Evolutionary conservation across 768 basidiomycete genomes (phyloP), one percentile per base, ranked within the genome.

Genomic region (Boletus pseudopeckii): DNA sequence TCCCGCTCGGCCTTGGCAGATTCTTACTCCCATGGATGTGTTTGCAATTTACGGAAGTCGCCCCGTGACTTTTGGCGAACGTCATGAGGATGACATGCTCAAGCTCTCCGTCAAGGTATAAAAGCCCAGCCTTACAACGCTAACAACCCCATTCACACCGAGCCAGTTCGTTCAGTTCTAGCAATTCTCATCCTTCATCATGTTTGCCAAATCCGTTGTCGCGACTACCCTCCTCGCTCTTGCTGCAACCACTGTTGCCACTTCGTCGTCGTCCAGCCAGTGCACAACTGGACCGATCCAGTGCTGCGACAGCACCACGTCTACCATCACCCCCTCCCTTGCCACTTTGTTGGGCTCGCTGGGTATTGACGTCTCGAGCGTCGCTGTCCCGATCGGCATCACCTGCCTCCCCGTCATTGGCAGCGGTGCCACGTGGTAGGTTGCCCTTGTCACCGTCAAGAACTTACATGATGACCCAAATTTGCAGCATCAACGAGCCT

Each of bases 141-240:
- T 18, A 14, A 28, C n/a, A 9, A 36, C 22, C 13, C 13, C 51
- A 39, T 36, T 24, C 45, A 43, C 52, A 37, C 24, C 5, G 15
- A 46, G 2, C 45, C 44, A 32, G 20, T n/a, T 38, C 34, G 13
- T 41, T 32, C 46, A 44, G 30, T 39, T 48, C 41, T 4, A 53
- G 9, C 20, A 15, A 10, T 28, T 30, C 40, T 38, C 46, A 46
- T 26, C 24, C 41, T 30, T 24, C 22, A 24, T 14, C 34, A 55
- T 49, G 53, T 57, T 50, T 26, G 3, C 44, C 15, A 54, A 54
- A 20, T 4, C 36, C 17, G 4, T 24, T 28, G 52, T 48, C 44
- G 9, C 42, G 2, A 44, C 47, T 13, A 48, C 36, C 30, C 18
- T 56, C 37, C 42, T 56, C 46, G 46, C 50, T 42, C 50, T 52